phyloP scores from a whole-genome alignment of 2,329 filamentous ascomycete species.

The Cladophialophora chaetospira region DNA sequence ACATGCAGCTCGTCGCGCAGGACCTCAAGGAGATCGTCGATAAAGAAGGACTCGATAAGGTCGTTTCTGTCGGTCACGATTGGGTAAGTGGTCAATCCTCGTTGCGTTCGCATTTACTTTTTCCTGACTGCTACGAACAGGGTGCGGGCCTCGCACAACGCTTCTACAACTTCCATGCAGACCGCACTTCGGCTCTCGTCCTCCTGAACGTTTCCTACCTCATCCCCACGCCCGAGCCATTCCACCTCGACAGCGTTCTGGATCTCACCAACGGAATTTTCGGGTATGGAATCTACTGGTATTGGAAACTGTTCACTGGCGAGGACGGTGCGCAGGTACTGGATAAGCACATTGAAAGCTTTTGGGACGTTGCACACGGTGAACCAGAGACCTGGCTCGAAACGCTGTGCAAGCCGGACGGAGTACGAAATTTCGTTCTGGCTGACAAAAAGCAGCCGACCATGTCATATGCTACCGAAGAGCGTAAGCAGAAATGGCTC shows the following conservation, averaged over 20 bases:
- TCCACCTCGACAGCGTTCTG: conserved; percentile 43
- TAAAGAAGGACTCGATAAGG: conserved; percentile 39
- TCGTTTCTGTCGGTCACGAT: conserved; percentile 53
- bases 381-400: conserved; percentile 37
- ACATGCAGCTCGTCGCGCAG: conserved; percentile 38
- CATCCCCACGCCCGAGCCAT: conserved; percentile 37
- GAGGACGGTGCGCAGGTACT: conserved; percentile 44
- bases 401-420: conserved; percentile 41
- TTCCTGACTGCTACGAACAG: conserved; percentile 36
- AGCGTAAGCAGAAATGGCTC: conserved; percentile 35
- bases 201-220: conserved; percentile 49
- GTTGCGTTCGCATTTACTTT: background rate
- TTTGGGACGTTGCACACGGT: conserved; percentile 42
- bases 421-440: conserved; percentile 37
- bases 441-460: conserved; percentile 34
- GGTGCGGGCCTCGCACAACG: conserved; percentile 47
- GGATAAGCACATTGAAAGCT: conserved; percentile 42
- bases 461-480: conserved; percentile 40
- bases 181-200: conserved; percentile 45
- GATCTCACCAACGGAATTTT: conserved; percentile 37
- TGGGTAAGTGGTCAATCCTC: conserved; percentile 31
- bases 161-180: conserved; percentile 47
- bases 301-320: conserved; percentile 51
- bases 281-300: conserved; percentile 44
- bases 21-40: conserved; percentile 48